Percentiles rank a stretch among this genome's conserved stretches.
Evolutionary conservation across 2,329 filamentous ascomycete species (phyloP).

Genomic region (Calycina herbarum): DNA sequence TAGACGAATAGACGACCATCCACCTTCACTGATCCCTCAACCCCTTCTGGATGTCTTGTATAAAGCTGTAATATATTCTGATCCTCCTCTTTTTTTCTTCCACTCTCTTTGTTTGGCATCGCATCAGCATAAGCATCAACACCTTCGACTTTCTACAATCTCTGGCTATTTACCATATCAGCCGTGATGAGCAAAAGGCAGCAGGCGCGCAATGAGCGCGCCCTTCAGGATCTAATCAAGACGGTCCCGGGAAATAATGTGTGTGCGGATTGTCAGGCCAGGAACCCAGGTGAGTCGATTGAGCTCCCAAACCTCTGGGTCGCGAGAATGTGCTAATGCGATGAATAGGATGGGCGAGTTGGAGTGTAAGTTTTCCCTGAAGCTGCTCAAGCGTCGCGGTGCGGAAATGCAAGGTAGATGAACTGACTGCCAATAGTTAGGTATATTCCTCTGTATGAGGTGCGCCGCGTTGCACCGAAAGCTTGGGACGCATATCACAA

Average conservation of each 20-base stretch:
- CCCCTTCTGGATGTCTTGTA: slow-evolving; percentile 28
- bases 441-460: slow-evolving; percentile 96
- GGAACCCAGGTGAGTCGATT: slow-evolving; percentile 75
- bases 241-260: slow-evolving; percentile 83
- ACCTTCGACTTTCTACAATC: neutral
- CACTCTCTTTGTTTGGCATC: slow-evolving; percentile 10
- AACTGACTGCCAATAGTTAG: slow-evolving; percentile 61
- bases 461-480: slow-evolving; percentile 95
- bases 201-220: slow-evolving; percentile 94
- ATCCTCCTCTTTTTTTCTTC: slow-evolving; percentile 7
- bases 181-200: slow-evolving; percentile 87
- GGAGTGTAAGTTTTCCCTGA: slow-evolving; percentile 37
- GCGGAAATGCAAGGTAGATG: slow-evolving; percentile 3
- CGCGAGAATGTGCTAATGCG: slow-evolving; percentile 18
- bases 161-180: slow-evolving; percentile 54
- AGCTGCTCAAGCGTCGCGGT: slow-evolving; percentile 1
- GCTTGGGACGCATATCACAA: slow-evolving; percentile 94
- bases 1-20: slow-evolving; percentile 5
- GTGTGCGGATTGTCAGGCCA: slow-evolving; percentile 89
- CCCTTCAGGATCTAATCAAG: slow-evolving; percentile 85
- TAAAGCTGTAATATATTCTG: slow-evolving; percentile 24
- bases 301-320: neutral
- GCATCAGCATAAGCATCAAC: slow-evolving; percentile 8
- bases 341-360: slow-evolving; percentile 38
- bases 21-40: neutral